Percentiles rank a stretch among this genome's conserved stretches.
These are phyloP conservation scores for Thielaviopsis cerberus DNA, from an alignment of 2,329 filamentous ascomycete genomes.

Conservation along the genomic window DNA sequence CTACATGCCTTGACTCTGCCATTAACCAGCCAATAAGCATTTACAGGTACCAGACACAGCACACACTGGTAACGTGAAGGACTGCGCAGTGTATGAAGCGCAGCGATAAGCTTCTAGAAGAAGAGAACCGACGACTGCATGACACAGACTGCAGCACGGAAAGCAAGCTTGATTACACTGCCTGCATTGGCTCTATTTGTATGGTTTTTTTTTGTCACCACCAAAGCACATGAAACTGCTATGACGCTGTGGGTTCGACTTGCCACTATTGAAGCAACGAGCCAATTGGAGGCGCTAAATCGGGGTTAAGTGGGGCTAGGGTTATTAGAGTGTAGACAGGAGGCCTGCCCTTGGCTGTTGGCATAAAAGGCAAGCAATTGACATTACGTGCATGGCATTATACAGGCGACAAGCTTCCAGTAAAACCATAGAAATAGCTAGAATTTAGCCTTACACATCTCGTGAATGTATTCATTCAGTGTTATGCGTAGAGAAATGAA, in stretches of 20 bases:
- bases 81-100: not conserved
- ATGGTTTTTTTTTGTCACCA: not conserved
- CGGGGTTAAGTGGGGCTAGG: not conserved
- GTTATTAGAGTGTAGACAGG: not conserved
- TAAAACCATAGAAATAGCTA: too few relatives aligned
- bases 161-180: not conserved
- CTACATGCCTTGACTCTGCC: too few relatives aligned
- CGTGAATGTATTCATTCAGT: too few relatives aligned
- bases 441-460: not conserved
- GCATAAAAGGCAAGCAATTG: too few relatives aligned
- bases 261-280: not conserved
- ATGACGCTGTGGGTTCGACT: too few relatives aligned
- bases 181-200: not conserved
- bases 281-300: not conserved
- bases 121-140: not conserved
- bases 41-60: too few relatives aligned
- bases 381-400: too few relatives aligned
- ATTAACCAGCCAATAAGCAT: too few relatives aligned
- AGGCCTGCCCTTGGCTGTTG: not conserved
- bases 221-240: not conserved
- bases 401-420: too few relatives aligned
- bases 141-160: not conserved
- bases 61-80: not conserved
- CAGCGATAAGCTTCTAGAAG: slow-evolving; percentile 2
- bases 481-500: not conserved